Percentiles rank a stretch among this genome's conserved stretches.
Evolutionary conservation across 371 early-diverging fungal species (phyloP).

Genomic region (Nematocida sp.): DNA sequence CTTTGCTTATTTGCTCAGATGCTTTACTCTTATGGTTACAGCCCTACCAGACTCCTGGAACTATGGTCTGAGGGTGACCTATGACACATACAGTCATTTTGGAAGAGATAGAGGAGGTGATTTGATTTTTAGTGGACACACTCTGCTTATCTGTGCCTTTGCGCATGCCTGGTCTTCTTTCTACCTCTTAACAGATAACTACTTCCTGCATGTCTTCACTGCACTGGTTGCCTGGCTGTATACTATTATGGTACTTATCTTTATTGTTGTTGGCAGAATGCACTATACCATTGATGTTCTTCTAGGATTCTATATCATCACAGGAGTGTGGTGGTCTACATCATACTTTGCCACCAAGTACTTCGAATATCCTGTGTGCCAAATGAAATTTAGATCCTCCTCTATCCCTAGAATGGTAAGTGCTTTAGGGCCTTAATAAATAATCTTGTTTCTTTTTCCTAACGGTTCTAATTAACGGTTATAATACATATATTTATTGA

Average conservation of each 20-base stretch:
- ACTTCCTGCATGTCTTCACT: slow-evolving; percentile 11
- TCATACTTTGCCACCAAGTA: slow-evolving; percentile 30
- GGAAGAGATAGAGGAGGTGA: slow-evolving; percentile 46
- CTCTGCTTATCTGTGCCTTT: slow-evolving; percentile 31
- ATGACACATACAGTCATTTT: slow-evolving; percentile 2
- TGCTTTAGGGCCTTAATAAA: too few species aligned
- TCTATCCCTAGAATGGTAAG: slow-evolving; percentile 8
- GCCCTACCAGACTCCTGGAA: slow-evolving; percentile 44
- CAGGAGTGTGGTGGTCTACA: slow-evolving; percentile 44
- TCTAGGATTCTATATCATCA: slow-evolving; percentile 30
- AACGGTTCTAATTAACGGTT: too few species aligned
- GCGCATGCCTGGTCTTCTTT: slow-evolving; percentile 47
- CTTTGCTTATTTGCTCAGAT: slow-evolving; percentile 27
- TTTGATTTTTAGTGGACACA: slow-evolving; percentile 46
- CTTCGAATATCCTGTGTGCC: slow-evolving; percentile 33
- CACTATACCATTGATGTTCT: slow-evolving; percentile 55
- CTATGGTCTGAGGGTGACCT: slow-evolving; percentile 11
- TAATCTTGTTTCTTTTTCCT: too few species aligned
- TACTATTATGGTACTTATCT: slow-evolving; percentile 3
- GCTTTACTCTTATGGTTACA: slow-evolving; percentile 34
- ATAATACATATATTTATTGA: too few species aligned
- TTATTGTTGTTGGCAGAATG: slow-evolving; percentile 30
- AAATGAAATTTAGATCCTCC: slow-evolving; percentile 11
- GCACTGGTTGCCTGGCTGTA: slow-evolving; percentile 15
- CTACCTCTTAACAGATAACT: slow-evolving; percentile 37